Conservation (phyloP, 2,329 filamentous ascomycete species). For the Cladosporium sp. region DNA sequence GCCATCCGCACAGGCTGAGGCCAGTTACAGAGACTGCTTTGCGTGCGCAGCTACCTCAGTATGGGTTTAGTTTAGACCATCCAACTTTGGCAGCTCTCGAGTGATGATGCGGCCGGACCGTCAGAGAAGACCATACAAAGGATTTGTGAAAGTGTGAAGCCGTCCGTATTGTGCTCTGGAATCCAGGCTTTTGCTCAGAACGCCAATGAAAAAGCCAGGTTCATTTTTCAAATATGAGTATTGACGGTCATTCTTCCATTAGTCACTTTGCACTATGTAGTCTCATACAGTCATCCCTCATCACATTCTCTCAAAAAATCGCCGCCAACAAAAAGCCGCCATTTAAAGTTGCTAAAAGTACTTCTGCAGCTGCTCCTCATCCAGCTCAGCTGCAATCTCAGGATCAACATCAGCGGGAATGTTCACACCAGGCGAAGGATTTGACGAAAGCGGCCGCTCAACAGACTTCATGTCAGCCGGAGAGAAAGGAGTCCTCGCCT, state of each 20-base stretch:
- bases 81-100: no score
- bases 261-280: constrained; percentile 1
- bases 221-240: no score
- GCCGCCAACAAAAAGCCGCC: not conserved
- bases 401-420: constrained; percentile 15
- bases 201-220: no score
- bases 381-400: constrained; percentile 17
- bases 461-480: constrained; percentile 2
- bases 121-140: not conserved
- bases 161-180: not conserved
- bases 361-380: constrained; percentile 15
- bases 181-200: not conserved
- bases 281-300: constrained; percentile 1
- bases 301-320: not conserved
- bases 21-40: no score
- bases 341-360: not conserved
- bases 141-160: not conserved
- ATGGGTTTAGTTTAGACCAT: no score
- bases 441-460: constrained; percentile 14
- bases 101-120: no score
- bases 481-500: constrained; percentile 1
- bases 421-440: constrained; percentile 15
- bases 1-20: not conserved
- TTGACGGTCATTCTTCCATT: not conserved
- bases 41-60: no score